Evolutionary conservation across 345 rosid genomes (phyloP), one percentile per base, ranked within the genome.

Genomic region (Eutrema japonicum): DNA sequence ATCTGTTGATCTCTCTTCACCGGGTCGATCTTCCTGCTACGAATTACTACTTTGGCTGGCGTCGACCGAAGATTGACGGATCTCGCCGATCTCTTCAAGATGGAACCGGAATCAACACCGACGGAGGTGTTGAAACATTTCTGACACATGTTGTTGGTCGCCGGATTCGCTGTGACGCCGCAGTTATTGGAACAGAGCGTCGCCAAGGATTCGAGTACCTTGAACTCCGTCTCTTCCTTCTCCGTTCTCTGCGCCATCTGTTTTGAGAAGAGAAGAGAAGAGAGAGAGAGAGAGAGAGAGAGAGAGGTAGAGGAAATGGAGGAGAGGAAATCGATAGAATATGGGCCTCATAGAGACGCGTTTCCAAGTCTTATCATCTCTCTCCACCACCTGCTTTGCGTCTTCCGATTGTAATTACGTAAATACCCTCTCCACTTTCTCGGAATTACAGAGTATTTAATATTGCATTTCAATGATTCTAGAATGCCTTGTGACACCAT

Each of bases 121-220:
- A 88, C 73, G 40, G 88, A 68, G 1, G 95, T 93, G 85, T 73
- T 88, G 82, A 87, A 92, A 81, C 99, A 92, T 64, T 95, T 88
- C 86, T 92, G 96, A 82, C 99, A 92, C 99, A 89, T 92, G 68
- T 92, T 89, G 77, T 92, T 95, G 58, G 95, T 89, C 12, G 97
- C 89, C 0, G 99, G 97, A 77, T 88, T 95, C 0, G 89, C 97
- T 2, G 92, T 83, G 50, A 91, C 84, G 47, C 96, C 93, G 56
- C 97, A 95, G 79, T 92, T 92, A 70, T 92, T 92, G 48, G 82
- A 72, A 50, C 99, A 95, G 4, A 85, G 79, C 41, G 93, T 32
- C 8, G 78, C 64, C 60, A 89, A 63, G 71, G 90, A 64, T 40
- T 94, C 98, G 35, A 93, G 93, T 0, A 92, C 96, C 82, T 93